A percentile compares a stretch with the other conserved stretches of the same genome.
These are phyloP conservation scores for Paramecium pentaurelia DNA, from an alignment of 73 alveolate species.

Conservation along the genomic window DNA sequence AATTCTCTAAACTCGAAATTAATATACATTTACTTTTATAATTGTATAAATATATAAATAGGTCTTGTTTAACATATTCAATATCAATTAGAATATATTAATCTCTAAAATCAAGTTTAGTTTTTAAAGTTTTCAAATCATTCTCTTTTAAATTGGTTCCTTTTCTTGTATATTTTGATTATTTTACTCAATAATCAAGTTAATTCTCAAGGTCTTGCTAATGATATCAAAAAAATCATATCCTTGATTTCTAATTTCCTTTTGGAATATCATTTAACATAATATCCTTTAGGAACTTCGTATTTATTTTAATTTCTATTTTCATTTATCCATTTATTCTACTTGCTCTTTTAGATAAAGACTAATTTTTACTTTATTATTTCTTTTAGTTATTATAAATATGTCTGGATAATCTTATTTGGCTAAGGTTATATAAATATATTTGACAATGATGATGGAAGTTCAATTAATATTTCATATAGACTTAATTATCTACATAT, in stretches of 20 bases:
- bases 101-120: not conserved
- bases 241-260: not conserved
- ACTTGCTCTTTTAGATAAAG: not conserved
- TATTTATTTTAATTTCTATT: not conserved
- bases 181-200: not conserved
- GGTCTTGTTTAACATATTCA: not conserved
- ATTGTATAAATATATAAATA: not conserved
- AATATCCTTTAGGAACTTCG: not conserved
- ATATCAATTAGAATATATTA: not conserved
- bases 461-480: not conserved
- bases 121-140: not conserved
- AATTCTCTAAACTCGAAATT: not conserved
- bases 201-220: not conserved
- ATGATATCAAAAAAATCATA: not conserved
- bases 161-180: not conserved
- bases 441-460: slow-evolving; percentile 53
- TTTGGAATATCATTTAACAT: not conserved
- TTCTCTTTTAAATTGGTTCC: not conserved
- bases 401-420: slow-evolving; percentile 77
- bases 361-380: no score
- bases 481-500: not conserved
- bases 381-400: no score
- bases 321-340: not conserved
- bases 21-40: not conserved
- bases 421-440: slow-evolving; percentile 69